Evolutionary conservation across 768 basidiomycete genomes (phyloP), one percentile per base, ranked within the genome.

Genomic region (Lactarius akahatsu): DNA sequence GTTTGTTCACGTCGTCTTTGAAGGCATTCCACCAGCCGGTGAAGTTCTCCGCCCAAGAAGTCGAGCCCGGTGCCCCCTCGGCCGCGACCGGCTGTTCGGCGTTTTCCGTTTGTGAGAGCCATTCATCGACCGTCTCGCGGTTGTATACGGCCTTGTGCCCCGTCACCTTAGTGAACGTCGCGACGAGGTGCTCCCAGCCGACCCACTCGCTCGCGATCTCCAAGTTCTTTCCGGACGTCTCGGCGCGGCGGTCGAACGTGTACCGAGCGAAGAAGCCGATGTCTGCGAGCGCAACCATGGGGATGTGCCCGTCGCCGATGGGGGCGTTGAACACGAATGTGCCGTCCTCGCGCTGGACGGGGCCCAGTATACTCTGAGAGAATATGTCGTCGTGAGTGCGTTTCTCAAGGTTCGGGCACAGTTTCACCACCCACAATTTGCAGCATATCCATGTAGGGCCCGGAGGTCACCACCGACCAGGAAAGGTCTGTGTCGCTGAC

Each of bases 361-460:
- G 75, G 1, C 73, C 70, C 32, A 74, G 66, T 40, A 72, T 62
- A 36, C 8, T 23, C 70, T 73, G 57, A 3, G 38, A 23, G 26
- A 54, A 41, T 5, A 18, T 6, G 50, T 26, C 38, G 15, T 40
- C 23, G 13, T 52, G 40, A 50, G 28, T 32, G 13, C 52, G 10
- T 40, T 40, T 2, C 23, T 41, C 32, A 15, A 30, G 7, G 23
- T 62, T 50, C 16, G 8, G 32, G 23, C 26, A 52, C 18, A 23
- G 38, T 15, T 40, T 15, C 38, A 40, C 38, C 38, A 62, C 77
- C 28, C 58, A 80, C 80, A 36, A 72, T 74, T 50, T 76, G 72
- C 28, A 80, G 72, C 76, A 80, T 79, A 55, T 81, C 79, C 70
- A 80, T 76, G 67, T 81, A 81, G 15, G 78, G 78, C 1, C 79